Conservation (phyloP, 768 basidiomycete genomes). For the Suillus spraguei region DNA sequence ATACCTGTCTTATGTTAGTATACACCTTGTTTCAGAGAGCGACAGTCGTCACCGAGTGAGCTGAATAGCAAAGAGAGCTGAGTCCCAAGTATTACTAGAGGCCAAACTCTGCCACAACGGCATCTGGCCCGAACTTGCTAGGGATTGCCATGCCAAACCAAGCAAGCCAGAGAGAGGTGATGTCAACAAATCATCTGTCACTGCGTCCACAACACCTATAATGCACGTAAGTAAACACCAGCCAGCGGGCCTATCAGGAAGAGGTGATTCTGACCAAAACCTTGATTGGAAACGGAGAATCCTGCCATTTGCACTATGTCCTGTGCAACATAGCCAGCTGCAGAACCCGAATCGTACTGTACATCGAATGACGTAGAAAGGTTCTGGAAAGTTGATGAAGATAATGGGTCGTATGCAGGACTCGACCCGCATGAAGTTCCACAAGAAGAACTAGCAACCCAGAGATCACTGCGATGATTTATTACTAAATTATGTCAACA, state of each 20-base stretch:
- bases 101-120: constrained; percentile 58
- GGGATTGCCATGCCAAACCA: constrained; percentile 50
- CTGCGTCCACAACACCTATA: constrained; percentile 41
- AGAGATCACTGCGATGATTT: constrained; percentile 43
- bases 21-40: neutral
- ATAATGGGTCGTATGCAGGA: constrained; percentile 32
- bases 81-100: constrained; percentile 34
- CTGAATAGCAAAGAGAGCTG: constrained; percentile 45
- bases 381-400: constrained; percentile 41
- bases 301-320: constrained; percentile 56
- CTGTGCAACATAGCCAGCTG: constrained; percentile 43
- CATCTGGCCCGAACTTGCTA: constrained; percentile 44
- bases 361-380: constrained; percentile 41
- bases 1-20: constrained; percentile 34
- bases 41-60: constrained; percentile 39
- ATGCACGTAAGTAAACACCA: constrained; percentile 8
- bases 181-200: constrained; percentile 40
- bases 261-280: constrained; percentile 35
- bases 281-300: constrained; percentile 49
- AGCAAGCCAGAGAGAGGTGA: constrained; percentile 54
- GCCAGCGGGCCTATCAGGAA: too few relatives aligned
- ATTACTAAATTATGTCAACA: constrained; percentile 5
- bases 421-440: constrained; percentile 31
- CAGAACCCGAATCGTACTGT: constrained; percentile 48
- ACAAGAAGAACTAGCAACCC: constrained; percentile 46